Percentiles rank a stretch among this genome's conserved stretches.
These are phyloP conservation scores for Periglandula ipomoeae DNA, from an alignment of 2,329 filamentous ascomycete genomes.

Conservation along the genomic window DNA sequence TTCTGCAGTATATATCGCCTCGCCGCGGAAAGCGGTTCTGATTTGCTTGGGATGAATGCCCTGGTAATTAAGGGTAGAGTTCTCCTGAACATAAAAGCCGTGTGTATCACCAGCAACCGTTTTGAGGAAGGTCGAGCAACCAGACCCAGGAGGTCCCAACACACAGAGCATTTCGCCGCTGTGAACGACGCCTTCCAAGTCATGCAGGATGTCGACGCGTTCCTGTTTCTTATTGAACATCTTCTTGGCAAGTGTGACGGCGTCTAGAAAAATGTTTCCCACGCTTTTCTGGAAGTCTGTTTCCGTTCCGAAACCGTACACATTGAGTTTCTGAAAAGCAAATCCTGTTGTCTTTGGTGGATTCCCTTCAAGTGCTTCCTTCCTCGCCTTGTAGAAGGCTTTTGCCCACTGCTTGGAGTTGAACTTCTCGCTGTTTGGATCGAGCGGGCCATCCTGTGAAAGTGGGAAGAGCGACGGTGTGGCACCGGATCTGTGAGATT, in stretches of 20 bases:
- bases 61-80: conserved; percentile 75
- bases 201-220: conserved; percentile 58
- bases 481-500: no score
- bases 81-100: conserved; percentile 63
- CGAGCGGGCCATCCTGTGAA: no score
- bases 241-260: conserved; percentile 31
- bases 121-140: conserved; percentile 79
- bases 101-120: conserved; percentile 76
- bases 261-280: conserved; percentile 49
- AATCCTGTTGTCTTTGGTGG: no score
- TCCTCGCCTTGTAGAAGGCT: no score
- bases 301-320: conserved; percentile 56
- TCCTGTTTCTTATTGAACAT: conserved; percentile 42
- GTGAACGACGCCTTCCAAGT: conserved; percentile 59
- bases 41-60: conserved; percentile 63
- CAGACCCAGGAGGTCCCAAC: conserved; percentile 61
- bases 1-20: conserved; percentile 81
- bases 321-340: conserved; percentile 61
- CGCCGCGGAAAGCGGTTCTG: conserved; percentile 67
- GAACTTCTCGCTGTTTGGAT: no score
- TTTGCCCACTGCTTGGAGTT: no score
- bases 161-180: conserved; percentile 70
- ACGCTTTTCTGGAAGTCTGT: conserved; percentile 66
- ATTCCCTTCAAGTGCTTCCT: no score
- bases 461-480: no score